Evolutionary conservation across 164 flowering plant species (phyloP).

Genomic region (Chloranthus sessilifolius): DNA sequence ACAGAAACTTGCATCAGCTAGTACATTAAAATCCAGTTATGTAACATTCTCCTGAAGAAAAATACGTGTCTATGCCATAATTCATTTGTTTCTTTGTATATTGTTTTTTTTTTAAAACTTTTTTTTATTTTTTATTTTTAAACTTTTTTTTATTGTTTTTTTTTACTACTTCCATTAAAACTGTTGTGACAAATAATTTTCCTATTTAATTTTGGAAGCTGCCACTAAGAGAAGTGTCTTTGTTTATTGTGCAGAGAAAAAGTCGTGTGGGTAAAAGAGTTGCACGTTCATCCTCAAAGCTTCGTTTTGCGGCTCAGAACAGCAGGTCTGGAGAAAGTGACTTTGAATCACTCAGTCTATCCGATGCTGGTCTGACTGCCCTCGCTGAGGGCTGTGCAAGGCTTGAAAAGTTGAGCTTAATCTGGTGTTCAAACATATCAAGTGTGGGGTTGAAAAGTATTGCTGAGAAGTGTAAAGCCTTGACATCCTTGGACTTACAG

Average conservation of each 20-base stretch:
- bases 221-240: background rate
- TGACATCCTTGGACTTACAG: slow-evolving; percentile 83
- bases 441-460: slow-evolving; percentile 55
- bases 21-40: too few relatives aligned
- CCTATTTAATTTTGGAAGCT: too few relatives aligned
- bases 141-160: background rate
- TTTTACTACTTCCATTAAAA: background rate
- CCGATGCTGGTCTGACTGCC: slow-evolving; percentile 66
- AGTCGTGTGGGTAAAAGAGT: slow-evolving; percentile 22
- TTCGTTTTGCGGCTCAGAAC: slow-evolving; percentile 17
- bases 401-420: slow-evolving; percentile 75
- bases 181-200: too few relatives aligned
- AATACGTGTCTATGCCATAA: too few relatives aligned
- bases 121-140: background rate
- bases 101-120: background rate
- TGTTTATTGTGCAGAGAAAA: slow-evolving; percentile 37
- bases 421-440: slow-evolving; percentile 82
- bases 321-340: slow-evolving; percentile 29
- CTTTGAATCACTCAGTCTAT: slow-evolving; percentile 37
- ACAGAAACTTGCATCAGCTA: too few relatives aligned
- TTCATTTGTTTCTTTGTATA: background rate
- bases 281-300: slow-evolving; percentile 26
- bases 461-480: slow-evolving; percentile 51
- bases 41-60: too few relatives aligned
- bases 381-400: slow-evolving; percentile 52